phyloP scores from a whole-genome alignment of 305 asterid genomes.

The Fraxinus greggii region DNA sequence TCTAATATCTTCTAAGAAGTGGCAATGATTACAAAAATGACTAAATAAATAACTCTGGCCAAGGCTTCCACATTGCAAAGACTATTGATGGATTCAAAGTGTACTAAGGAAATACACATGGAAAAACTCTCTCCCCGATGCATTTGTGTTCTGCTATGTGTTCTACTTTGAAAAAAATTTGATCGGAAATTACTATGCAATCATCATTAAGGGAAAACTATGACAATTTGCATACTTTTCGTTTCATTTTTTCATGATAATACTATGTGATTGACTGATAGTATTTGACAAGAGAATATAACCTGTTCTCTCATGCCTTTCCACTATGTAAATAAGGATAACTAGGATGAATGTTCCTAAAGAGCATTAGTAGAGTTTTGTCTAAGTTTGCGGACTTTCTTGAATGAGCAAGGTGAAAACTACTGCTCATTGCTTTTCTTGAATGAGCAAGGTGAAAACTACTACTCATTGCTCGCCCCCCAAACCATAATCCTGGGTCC shows the following conservation, averaged over 20 bases:
- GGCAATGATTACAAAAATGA: background rate
- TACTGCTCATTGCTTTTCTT: background rate
- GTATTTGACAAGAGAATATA: background rate
- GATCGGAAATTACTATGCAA: background rate
- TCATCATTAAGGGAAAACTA: background rate
- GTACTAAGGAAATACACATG: background rate
- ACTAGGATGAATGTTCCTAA: background rate
- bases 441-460: background rate
- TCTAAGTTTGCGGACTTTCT: background rate
- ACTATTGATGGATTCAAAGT: background rate
- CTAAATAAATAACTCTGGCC: background rate
- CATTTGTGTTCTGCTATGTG: background rate
- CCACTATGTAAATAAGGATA: background rate
- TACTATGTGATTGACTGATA: background rate
- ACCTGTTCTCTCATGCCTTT: background rate
- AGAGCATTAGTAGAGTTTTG: background rate
- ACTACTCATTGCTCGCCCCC: background rate
- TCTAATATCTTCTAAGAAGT: background rate
- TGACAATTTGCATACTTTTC: background rate
- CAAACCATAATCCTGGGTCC: too few species aligned
- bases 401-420: background rate
- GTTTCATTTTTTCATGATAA: background rate
- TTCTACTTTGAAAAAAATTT: background rate
- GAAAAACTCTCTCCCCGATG: background rate
- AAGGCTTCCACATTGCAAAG: background rate